These are phyloP conservation scores for Isabelozyma gotoi DNA, from an alignment of 805 yeast species.

Conservation along the genomic window DNA sequence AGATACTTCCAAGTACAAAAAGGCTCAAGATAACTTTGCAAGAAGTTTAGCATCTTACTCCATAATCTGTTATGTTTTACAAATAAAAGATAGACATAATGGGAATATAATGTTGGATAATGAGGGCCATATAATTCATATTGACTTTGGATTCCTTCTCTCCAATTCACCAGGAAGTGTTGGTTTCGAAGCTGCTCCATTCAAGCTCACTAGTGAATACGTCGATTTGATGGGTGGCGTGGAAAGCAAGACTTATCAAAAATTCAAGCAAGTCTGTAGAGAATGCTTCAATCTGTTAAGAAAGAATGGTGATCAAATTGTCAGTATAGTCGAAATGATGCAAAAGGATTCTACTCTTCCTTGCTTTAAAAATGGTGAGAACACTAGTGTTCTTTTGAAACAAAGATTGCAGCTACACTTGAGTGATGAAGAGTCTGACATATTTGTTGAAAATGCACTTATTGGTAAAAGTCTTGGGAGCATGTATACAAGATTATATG, in stretches of 20 bases:
- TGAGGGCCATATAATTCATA: conserved; percentile 93
- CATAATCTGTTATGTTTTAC: conserved; percentile 82
- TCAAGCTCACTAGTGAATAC: conserved; percentile 87
- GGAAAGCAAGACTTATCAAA: conserved; percentile 56
- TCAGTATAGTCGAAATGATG: conserved; percentile 90
- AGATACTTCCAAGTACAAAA: conserved; percentile 51
- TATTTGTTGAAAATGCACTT: conserved; percentile 72
- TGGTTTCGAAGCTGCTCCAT: conserved; percentile 97
- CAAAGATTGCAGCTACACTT: conserved; percentile 83
- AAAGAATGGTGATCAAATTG: conserved; percentile 67
- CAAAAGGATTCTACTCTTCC: conserved; percentile 87
- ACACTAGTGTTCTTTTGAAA: conserved; percentile 72
- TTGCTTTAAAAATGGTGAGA: conserved; percentile 85
- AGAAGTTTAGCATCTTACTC: conserved; percentile 89
- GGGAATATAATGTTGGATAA: conserved; percentile 97
- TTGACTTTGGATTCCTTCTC: conserved; percentile 90
- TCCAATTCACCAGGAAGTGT: conserved; percentile 97
- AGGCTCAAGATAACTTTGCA: conserved; percentile 85
- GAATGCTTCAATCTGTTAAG: conserved; percentile 75
- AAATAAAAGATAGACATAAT: conserved; percentile 94
- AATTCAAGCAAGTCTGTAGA: conserved; percentile 64
- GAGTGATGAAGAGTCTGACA: conserved; percentile 67
- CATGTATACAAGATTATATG: conserved; percentile 87
- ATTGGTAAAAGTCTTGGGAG: conserved; percentile 84
- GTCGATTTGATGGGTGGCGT: conserved; percentile 84